Evolutionary conservation across 2,329 filamentous ascomycete species (phyloP).

Genomic region (Botrytis medusae): DNA sequence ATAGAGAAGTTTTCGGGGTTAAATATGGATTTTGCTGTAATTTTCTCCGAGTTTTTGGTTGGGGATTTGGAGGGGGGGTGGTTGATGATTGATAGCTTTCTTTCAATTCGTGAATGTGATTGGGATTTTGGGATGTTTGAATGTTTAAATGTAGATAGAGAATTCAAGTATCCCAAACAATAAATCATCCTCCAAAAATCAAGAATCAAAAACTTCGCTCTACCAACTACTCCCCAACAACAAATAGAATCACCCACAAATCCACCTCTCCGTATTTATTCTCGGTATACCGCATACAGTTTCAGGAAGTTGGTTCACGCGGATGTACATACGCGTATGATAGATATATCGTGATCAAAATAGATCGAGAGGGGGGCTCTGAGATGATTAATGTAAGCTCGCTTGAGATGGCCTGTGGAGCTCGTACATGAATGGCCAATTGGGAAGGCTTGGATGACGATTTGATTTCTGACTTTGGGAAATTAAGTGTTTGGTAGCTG

Average conservation of each 20-base stretch:
- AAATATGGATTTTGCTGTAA: neutral
- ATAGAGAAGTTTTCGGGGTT: neutral
- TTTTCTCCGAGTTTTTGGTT: neutral
- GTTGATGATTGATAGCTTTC: neutral
- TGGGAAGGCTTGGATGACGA: neutral
- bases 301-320: neutral
- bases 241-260: neutral
- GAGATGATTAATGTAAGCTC: neutral
- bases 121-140: too few species aligned
- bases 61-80: neutral
- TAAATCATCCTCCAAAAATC: neutral
- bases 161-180: neutral
- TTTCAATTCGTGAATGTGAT: neutral
- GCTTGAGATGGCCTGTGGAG: neutral
- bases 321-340: neutral
- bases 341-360: neutral
- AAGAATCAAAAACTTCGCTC: neutral
- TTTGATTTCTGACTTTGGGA: too few species aligned
- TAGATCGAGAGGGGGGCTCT: neutral
- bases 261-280: neutral
- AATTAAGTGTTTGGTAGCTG: too few species aligned
- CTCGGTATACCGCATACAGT: neutral
- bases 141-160: too few species aligned
- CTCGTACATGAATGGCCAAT: neutral
- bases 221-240: neutral